A percentile compares a stretch with the other conserved stretches of the same genome.
These are phyloP conservation scores for Leptodontidium sp. DNA, from an alignment of 2,329 filamentous ascomycete species.

Conservation along the genomic window DNA sequence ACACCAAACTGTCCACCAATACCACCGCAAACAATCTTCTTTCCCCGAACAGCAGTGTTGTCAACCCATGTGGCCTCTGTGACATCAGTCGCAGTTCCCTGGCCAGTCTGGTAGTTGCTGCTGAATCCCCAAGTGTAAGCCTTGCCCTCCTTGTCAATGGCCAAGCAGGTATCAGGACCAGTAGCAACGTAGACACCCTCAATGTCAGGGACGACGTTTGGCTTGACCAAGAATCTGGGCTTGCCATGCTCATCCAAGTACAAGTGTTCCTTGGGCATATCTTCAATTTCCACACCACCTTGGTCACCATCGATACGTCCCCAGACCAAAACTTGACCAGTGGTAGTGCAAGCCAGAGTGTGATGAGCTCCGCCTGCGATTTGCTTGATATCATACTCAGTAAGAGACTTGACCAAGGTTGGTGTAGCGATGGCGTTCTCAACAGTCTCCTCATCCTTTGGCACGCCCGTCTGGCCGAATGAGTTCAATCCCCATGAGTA, in stretches of 20 bases:
- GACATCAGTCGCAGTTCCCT: conserved; percentile 81
- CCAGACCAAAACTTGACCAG: conserved; percentile 67
- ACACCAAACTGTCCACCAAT: conserved; percentile 87
- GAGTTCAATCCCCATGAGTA: conserved; percentile 90
- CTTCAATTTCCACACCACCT: conserved; percentile 63
- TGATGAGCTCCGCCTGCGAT: conserved; percentile 81
- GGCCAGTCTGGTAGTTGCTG: conserved; percentile 81
- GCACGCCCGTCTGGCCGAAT: conserved; percentile 80
- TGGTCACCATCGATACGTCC: conserved; percentile 64
- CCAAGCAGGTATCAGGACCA: conserved; percentile 77
- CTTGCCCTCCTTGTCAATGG: conserved; percentile 71
- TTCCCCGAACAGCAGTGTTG: conserved; percentile 81
- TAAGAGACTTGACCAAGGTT: conserved; percentile 70
- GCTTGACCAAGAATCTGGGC: conserved; percentile 76
- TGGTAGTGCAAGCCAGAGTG: conserved; percentile 68
- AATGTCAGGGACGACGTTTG: conserved; percentile 62
- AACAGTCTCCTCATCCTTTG: conserved; percentile 69
- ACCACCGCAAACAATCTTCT: conserved; percentile 79
- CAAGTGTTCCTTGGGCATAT: conserved; percentile 64
- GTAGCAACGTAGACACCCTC: conserved; percentile 68
- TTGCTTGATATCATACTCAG: conserved; percentile 67
- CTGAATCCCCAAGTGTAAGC: conserved; percentile 85
- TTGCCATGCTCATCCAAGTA: conserved; percentile 70
- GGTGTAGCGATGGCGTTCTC: conserved; percentile 78
- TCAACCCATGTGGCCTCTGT: conserved; percentile 80